Conservation (phyloP, 139 green algal species). For the Nannochloris sp. region DNA sequence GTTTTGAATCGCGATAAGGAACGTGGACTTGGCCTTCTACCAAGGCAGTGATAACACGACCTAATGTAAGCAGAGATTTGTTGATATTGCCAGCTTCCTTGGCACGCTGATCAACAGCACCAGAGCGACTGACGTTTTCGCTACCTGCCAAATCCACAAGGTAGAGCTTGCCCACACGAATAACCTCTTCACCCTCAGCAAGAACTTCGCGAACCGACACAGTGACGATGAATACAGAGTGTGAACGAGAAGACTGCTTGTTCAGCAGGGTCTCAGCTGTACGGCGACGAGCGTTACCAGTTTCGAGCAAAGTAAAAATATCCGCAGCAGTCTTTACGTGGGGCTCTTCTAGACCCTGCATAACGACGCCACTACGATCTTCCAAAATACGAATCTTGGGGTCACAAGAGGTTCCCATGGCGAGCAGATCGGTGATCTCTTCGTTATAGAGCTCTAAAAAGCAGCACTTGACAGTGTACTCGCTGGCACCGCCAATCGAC, state of each 20-base stretch:
- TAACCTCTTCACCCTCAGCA: constrained; percentile 91
- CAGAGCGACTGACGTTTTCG: constrained; percentile 90
- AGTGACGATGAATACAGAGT: constrained; percentile 63
- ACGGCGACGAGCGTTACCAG: constrained; percentile 74
- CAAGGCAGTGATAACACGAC: constrained; percentile 93
- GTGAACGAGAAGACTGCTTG: constrained; percentile 92
- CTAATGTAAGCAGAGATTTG: constrained; percentile 91
- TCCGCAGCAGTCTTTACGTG: constrained; percentile 78
- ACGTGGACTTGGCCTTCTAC: constrained; percentile 64
- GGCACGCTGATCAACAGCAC: constrained; percentile 76
- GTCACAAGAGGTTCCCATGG: constrained; percentile 17
- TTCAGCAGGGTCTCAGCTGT: constrained; percentile 97
- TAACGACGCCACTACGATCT: constrained; percentile 74
- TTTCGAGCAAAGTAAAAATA: constrained; percentile 87
- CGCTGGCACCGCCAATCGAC: constrained; percentile 25
- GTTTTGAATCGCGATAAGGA: constrained; percentile 90
- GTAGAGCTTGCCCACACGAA: constrained; percentile 97
- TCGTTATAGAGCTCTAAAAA: constrained; percentile 99
- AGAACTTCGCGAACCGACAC: constrained; percentile 82
- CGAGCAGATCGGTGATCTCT: constrained; percentile 95
- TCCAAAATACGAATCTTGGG: constrained; percentile 67
- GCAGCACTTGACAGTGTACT: constrained; percentile 64
- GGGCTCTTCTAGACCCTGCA: constrained; percentile 86
- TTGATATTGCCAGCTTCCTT: constrained; percentile 96
- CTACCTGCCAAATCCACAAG: constrained; percentile 95